phyloP scores from a whole-genome alignment of 2,329 filamentous ascomycete species.

The Stagonosporopsis tanaceti region DNA sequence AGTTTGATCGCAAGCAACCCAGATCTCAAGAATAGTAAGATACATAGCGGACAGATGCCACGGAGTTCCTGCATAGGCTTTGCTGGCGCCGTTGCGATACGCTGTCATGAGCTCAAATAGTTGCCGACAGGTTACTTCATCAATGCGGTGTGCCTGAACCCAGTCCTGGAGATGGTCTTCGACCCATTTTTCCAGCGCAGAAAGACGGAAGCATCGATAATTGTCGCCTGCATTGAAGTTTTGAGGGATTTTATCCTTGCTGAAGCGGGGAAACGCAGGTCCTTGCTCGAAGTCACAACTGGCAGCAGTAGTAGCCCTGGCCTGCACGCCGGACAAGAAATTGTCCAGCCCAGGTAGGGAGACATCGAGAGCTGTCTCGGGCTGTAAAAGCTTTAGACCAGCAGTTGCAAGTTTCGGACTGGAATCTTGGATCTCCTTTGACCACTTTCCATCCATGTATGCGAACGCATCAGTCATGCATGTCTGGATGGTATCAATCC shows the following conservation, averaged over 20 bases:
- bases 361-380: conserved; percentile 29
- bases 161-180: conserved; percentile 50
- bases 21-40: conserved; percentile 65
- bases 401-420: conserved; percentile 11
- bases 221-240: conserved; percentile 16
- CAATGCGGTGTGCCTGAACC: conserved; percentile 41
- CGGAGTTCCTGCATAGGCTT: conserved; percentile 53
- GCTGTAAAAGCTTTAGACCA: conserved; percentile 18
- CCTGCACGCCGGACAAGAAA: conserved; percentile 23
- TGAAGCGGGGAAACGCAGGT: conserved; percentile 16
- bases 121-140: conserved; percentile 34
- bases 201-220: conserved; percentile 54
- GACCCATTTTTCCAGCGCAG: conserved; percentile 61
- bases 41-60: conserved; percentile 63
- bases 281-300: conserved; percentile 23
- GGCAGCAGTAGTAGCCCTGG: conserved; percentile 4
- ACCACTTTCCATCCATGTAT: conserved; percentile 26
- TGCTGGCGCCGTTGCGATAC: conserved; percentile 25
- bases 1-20: conserved; percentile 64
- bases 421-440: background rate
- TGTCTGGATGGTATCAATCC: conserved; percentile 6
- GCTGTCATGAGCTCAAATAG: conserved; percentile 23
- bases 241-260: conserved; percentile 17
- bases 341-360: conserved; percentile 25
- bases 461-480: conserved; percentile 14